These are phyloP conservation scores for Candida tetrigidarum DNA, from an alignment of 1,139 yeast species.

Conservation along the genomic window DNA sequence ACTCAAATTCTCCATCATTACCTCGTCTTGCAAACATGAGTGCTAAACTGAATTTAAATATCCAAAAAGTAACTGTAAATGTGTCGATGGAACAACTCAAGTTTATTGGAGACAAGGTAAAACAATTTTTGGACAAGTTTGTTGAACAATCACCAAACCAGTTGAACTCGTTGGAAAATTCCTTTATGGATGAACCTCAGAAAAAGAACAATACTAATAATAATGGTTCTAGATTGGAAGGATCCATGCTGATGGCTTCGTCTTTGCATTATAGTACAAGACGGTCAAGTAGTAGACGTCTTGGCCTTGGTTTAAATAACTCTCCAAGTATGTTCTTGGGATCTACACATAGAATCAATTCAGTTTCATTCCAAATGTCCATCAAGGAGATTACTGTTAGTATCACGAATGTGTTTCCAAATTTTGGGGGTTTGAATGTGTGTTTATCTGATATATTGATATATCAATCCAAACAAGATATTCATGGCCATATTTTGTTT, in stretches of 20 bases:
- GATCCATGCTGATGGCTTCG: constrained; percentile 9
- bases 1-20: constrained; percentile 16
- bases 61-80: constrained; percentile 23
- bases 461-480: constrained; percentile 34
- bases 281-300: constrained; percentile 12
- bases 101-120: constrained; percentile 18
- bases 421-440: constrained; percentile 51
- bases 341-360: constrained; percentile 10
- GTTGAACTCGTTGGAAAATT: constrained; percentile 22
- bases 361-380: constrained; percentile 26
- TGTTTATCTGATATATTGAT: constrained; percentile 28
- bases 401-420: constrained; percentile 30
- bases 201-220: too few relatives aligned
- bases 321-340: constrained; percentile 8
- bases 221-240: constrained; percentile 10
- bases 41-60: constrained; percentile 22
- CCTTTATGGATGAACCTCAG: constrained; percentile 15
- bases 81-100: constrained; percentile 19
- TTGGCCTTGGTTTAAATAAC: constrained; percentile 13
- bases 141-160: constrained; percentile 25
- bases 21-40: constrained; percentile 27
- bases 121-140: constrained; percentile 18
- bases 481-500: constrained; percentile 33
- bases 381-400: constrained; percentile 28
- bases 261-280: constrained; percentile 8